Evolutionary conservation across 108 stramenopile genomes (phyloP).

Genomic region (Skeletonema costatum): DNA sequence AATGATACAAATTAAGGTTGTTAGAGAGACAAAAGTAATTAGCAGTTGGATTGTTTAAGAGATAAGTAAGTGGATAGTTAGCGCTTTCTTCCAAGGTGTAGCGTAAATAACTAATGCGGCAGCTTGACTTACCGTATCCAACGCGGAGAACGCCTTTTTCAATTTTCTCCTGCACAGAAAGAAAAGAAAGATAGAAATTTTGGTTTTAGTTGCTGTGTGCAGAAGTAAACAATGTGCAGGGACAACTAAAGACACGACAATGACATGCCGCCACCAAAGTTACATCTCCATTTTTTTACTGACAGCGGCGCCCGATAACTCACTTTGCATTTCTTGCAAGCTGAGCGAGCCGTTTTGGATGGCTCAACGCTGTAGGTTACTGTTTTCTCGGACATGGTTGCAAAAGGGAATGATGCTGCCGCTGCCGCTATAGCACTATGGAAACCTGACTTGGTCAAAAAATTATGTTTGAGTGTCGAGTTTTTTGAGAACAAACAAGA

Average conservation of each 20-base stretch:
- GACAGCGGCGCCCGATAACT: not conserved
- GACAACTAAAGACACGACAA: not conserved
- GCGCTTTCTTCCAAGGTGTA: too few species aligned
- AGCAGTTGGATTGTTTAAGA: too few species aligned
- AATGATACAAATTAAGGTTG: not conserved
- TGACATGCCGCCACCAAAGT: not conserved
- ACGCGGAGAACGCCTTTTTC: constrained; percentile 56
- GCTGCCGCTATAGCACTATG: not conserved
- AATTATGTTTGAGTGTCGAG: too few species aligned
- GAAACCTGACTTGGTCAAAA: too few species aligned
- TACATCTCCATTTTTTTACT: too few species aligned
- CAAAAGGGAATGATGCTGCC: not conserved
- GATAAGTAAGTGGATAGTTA: too few species aligned
- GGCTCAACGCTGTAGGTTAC: constrained; percentile 28
- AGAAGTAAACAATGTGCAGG: not conserved
- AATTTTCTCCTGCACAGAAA: constrained; percentile 35
- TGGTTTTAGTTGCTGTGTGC: not conserved
- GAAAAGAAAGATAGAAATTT: not conserved
- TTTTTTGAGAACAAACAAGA: too few species aligned
- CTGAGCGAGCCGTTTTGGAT: constrained; percentile 56
- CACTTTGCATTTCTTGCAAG: constrained; percentile 69
- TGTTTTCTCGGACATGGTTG: not conserved
- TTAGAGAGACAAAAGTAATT: not conserved
- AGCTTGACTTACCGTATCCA: constrained; percentile 1
- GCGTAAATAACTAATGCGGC: not conserved